Evolutionary conservation across 164 flowering plant genomes (phyloP), one percentile per base, ranked within the genome.

Genomic region (Berberis thunbergii): DNA sequence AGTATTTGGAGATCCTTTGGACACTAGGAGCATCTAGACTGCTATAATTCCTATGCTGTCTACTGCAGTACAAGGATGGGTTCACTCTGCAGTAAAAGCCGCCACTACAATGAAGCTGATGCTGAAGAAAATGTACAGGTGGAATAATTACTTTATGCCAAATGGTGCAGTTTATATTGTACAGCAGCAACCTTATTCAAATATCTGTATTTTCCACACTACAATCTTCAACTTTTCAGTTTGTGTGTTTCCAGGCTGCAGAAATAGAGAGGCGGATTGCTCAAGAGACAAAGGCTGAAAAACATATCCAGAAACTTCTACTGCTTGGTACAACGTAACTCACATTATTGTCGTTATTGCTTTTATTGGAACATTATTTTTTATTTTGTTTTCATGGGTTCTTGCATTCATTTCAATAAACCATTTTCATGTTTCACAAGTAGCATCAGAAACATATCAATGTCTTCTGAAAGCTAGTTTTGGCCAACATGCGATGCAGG

Each of bases 231-330:
- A 12, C 49, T 46, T 52, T 52, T 10, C 4, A 1, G n/a, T 52
- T n/a, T 68, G 39, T 61, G 61, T 40, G 41, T 64, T 78, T n/a
- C 49, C 84, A 94, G 99, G 78, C 97, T 69, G 95, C 82, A 66
- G 97, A 94, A 73, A 94, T 94, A 49, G 98, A 94, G 75, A 84
- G 95, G 70, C 80, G 96, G 63, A 90, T 94, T 70, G 95, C 89
- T 74, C 96, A 80, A 77, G 97, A 90, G 81, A 79, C 97, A 45
- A 88, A 87, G 72, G 96, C 96, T 46, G 98, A 94, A 67, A 87
- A 84, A 73, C 98, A 90, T 71, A 94, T 94, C 45, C 96, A 88
- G 71, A 94, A 90, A 71, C 87, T 94, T 69, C 77, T 94, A 49
- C 80, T 94, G 41, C 96, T 94, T 69, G 98, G 98, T 94, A 79